Conservation (phyloP, 2,329 filamentous ascomycete species). For the Rachicladosporium sp. region DNA sequence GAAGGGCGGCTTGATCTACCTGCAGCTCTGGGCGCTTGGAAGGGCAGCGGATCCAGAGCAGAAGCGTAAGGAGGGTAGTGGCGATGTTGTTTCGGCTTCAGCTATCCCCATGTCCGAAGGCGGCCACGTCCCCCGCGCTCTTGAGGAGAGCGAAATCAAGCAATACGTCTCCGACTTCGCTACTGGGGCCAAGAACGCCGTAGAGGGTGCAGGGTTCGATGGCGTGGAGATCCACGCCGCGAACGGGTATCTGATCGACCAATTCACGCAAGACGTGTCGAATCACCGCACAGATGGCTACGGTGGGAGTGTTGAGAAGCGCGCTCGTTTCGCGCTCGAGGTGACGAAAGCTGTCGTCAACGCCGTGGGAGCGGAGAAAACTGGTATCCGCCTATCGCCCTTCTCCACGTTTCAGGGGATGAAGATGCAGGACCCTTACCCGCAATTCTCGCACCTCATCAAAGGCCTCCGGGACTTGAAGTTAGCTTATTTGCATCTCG, state of each 20-base stretch:
- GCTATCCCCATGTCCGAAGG: conserved; percentile 24
- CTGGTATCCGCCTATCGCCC: conserved; percentile 48
- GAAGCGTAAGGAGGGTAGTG: conserved; percentile 10
- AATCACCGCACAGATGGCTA: conserved; percentile 42
- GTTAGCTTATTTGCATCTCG: conserved; percentile 49
- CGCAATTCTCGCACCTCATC: conserved; percentile 51
- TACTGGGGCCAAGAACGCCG: conserved; percentile 32
- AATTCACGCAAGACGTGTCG: conserved; percentile 49
- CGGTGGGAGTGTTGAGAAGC: conserved; percentile 38
- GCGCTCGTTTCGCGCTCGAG: conserved; percentile 41
- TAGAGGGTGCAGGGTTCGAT: conserved; percentile 44
- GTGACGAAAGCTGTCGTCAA: conserved; percentile 38
- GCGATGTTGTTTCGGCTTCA: conserved; percentile 22
- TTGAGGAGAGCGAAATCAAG: conserved; percentile 25
- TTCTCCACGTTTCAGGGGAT: conserved; percentile 52
- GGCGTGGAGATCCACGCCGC: conserved; percentile 43
- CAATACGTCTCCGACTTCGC: conserved; percentile 27
- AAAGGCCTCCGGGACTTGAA: conserved; percentile 38
- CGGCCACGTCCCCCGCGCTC: conserved; percentile 20
- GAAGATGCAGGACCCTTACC: conserved; percentile 42
- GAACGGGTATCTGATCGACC: conserved; percentile 46
- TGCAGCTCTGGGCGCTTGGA: conserved; percentile 37
- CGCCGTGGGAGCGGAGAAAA: conserved; percentile 40
- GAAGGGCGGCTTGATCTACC: conserved; percentile 37
- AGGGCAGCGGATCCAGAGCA: conserved; percentile 29